Evolutionary conservation across 2,329 filamentous ascomycete genomes (phyloP), one percentile per base, ranked within the genome.

Genomic region (Fusarium algeriense): DNA sequence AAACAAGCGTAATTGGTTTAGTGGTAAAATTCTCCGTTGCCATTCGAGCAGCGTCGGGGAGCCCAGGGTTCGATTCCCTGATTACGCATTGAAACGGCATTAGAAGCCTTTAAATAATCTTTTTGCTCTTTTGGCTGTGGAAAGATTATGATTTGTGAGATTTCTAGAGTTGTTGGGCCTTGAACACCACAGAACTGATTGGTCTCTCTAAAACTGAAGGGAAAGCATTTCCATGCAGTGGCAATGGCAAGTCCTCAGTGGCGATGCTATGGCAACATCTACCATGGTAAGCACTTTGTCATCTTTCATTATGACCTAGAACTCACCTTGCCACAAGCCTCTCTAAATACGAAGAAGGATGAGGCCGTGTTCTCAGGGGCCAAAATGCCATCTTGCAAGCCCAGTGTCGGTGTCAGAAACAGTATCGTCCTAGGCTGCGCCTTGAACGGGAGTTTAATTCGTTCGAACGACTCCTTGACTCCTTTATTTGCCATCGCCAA

Each of bases 271-370:
- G 11, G 5, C 6, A 35, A 50, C 11, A 50, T 37, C 26, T 23
- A 23, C 23, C 23, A 23, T 23, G 23, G 10, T 37, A 44, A 41
- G 20, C 26, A 50, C 37, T 35, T 43, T 67, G 52, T 34, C 46
- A 48, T 53, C 34, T n/a, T 56, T 37, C 5, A 49, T 44, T 20
- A 52, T 54, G 43, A 44, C 45, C 14, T 7, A 28, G 20, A 58
- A 19, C 28, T 58, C 32, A n/a, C 38, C 20, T 20, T 38, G 30
- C 14, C 41, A 20, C 26, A 55, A 40, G 30, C 40, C 14, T 46
- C 11, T 59, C 23, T 26, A 14, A 14, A 46, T 35, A 52, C 61
- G 45, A 57, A 38, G 45, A 46, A 64, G 28, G 34, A 53, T 35
- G 54, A 66, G 40, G 35, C 35, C 28, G 23, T 66, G n/a, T 32